These are phyloP conservation scores for Steccherinum ochraceum DNA, from an alignment of 768 basidiomycete species.

Conservation along the genomic window DNA sequence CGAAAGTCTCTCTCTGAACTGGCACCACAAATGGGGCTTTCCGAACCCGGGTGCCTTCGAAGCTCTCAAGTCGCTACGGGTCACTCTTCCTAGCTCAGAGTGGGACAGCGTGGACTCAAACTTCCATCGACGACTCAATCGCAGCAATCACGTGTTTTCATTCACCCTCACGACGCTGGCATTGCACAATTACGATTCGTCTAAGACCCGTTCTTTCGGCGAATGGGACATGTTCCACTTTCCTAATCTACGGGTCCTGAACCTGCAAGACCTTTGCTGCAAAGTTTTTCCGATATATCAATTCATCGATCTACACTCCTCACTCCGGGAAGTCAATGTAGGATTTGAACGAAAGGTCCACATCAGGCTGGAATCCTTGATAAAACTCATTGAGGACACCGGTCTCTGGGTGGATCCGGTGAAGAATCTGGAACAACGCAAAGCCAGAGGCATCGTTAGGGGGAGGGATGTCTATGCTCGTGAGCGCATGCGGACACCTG, in stretches of 20 bases:
- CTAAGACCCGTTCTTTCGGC: background rate
- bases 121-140: too few species aligned
- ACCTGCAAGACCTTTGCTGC: background rate
- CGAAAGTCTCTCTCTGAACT: too few species aligned
- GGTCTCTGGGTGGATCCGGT: conserved; percentile 10
- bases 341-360: background rate
- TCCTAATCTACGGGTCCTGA: conserved; percentile 13
- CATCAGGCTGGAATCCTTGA: conserved; percentile 5
- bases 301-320: conserved; percentile 15
- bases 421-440: background rate
- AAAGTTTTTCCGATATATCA: conserved; percentile 3
- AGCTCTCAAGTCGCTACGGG: background rate
- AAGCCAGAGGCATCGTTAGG: too few species aligned
- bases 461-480: too few species aligned
- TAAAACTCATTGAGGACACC: conserved; percentile 13
- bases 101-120: too few species aligned
- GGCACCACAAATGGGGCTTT: background rate
- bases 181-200: background rate
- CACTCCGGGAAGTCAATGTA: conserved; percentile 13
- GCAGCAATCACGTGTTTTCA: background rate
- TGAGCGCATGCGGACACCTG: too few species aligned
- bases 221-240: background rate
- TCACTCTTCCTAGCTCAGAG: too few species aligned
- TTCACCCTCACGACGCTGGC: background rate
- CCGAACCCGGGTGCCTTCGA: background rate